A percentile compares a stretch with the other conserved stretches of the same genome.
These are phyloP conservation scores for Amanita pallidorosea DNA, from an alignment of 768 basidiomycete species.

Conservation along the genomic window DNA sequence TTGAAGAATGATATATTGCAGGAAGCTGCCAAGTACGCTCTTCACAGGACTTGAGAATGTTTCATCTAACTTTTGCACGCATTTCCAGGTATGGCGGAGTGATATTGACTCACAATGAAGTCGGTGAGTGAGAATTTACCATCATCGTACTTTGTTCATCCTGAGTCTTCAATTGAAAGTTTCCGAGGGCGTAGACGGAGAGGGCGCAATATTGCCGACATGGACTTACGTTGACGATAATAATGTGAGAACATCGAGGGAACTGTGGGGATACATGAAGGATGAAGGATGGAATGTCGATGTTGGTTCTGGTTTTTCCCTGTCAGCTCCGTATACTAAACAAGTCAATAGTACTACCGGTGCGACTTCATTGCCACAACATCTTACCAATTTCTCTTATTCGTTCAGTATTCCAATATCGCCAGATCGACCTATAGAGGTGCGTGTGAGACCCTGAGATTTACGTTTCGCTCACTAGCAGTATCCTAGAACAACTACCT, in stretches of 20 bases:
- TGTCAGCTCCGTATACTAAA: conserved; percentile 1
- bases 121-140: conserved; percentile 36
- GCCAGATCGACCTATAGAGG: conserved; percentile 85
- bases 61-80: not conserved
- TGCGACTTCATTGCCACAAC: conserved; percentile 14
- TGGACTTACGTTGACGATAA: conserved; percentile 85
- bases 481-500: conserved; percentile 76
- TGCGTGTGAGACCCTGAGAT: conserved; percentile 13
- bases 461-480: not conserved
- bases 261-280: conserved; percentile 77
- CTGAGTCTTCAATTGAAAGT: not conserved
- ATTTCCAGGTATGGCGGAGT: conserved; percentile 71
- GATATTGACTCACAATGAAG: conserved; percentile 88
- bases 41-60: not conserved
- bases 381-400: not conserved
- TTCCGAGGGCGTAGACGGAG: conserved; percentile 47
- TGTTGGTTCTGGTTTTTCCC: conserved; percentile 28
- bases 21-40: conserved; percentile 58
- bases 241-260: conserved; percentile 80
- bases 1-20: conserved; percentile 86
- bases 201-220: conserved; percentile 79
- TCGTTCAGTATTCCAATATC: conserved; percentile 80
- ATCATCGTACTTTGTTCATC: not conserved
- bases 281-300: conserved; percentile 88
- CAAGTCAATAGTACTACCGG: conserved; percentile 57